Evolutionary conservation across 352 stramenopile genomes (phyloP), one percentile per base, ranked within the genome.

Genomic region (Pythium sp.): DNA sequence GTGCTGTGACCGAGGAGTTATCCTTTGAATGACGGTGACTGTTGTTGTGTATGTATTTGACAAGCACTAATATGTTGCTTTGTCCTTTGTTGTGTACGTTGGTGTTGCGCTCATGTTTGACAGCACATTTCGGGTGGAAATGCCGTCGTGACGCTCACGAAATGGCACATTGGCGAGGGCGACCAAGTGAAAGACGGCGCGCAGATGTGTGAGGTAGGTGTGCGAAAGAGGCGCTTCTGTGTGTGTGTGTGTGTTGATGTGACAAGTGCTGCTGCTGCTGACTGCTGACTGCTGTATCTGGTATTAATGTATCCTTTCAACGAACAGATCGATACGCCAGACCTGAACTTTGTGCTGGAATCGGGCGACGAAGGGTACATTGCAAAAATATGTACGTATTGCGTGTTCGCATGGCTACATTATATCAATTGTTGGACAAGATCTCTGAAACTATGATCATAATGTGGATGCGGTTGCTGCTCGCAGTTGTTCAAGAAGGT

Each of bases 321-420:
- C 20, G 18, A 51, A 56, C 64, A 91, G 86, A 93, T 96, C 63
- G 88, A 96, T 64, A 96, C 88, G 38, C 88, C 88, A 6, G 88
- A 96, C 66, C 72, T 96, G 55, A 81, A 78, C 53, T 92, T 96
- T 54, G 79, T 86, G 70, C 73, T 96, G 32, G 86, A 96, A 64
- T 75, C 83, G 36, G 88, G 87, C 22, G 88, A 96, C 68, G 84
- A 90, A 59, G 88, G 88, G 47, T 92, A 85, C 66, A 74, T 96
- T 38, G 88, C 88, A 24, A 86, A 54, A 28, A 72, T 65, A 30
- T 66, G 58, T 66, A n/a, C 62, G 43, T 67, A 20, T 28, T 30
- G n/a, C n/a, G 18, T 28, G 47, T 64, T 14, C 8, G 14, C 11
- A n/a, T 34, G 30, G 51, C 51, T 57, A 11, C 43, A 32, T 57